A percentile compares a stretch with the other conserved stretches of the same genome.
Evolutionary conservation across 1,139 yeast genomes (phyloP).

Genomic region (Diutina ranongensis): DNA sequence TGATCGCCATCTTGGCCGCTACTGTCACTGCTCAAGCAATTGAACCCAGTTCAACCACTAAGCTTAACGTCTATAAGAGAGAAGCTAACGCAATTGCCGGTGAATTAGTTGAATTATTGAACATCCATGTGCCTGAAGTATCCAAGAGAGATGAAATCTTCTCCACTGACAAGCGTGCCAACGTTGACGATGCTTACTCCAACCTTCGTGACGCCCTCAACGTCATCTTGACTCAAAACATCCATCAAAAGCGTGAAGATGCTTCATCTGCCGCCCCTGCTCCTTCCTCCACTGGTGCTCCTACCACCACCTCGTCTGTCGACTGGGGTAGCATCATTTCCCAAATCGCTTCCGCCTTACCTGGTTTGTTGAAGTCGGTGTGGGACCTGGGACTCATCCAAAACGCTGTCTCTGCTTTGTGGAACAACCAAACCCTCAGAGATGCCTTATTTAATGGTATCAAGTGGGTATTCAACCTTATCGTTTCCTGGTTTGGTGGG

Average conservation of each 20-base stretch:
- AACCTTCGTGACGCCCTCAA: neutral
- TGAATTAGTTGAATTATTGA: neutral
- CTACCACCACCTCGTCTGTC: neutral
- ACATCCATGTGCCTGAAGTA: neutral
- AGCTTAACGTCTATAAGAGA: neutral
- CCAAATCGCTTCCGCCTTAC: neutral
- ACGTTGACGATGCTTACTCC: neutral
- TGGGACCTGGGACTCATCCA: constrained; percentile 5
- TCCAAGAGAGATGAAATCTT: neutral
- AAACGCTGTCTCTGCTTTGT: neutral
- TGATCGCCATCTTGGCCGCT: constrained; percentile 3
- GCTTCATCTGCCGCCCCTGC: neutral
- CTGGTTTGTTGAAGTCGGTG: neutral
- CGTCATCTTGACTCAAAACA: neutral
- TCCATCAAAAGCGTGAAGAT: constrained; percentile 1
- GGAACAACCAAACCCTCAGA: neutral
- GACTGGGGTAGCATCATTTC: constrained; percentile 2
- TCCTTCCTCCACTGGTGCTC: neutral
- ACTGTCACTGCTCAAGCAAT: neutral
- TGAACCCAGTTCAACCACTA: neutral
- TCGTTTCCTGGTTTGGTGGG: neutral
- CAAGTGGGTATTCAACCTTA: constrained; percentile 4
- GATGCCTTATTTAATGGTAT: neutral
- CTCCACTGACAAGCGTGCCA: neutral
- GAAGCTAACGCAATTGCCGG: neutral